Conservation (phyloP, 768 basidiomycete species). For the Saitozyma podzolica region DNA sequence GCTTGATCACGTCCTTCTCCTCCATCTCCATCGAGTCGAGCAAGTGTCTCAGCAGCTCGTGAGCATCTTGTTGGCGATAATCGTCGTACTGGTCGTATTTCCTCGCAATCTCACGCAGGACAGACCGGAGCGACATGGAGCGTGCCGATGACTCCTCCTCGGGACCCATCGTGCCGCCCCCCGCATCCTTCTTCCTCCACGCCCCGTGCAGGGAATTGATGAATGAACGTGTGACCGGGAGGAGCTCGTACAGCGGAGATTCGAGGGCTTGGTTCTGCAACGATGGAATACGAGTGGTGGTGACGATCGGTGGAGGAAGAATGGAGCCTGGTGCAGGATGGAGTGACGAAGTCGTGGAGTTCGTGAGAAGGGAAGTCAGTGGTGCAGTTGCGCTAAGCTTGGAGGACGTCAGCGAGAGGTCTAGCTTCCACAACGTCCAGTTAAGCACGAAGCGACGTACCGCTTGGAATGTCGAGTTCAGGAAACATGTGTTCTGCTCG, state of each 20-base stretch:
- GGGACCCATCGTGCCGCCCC: constrained; percentile 36
- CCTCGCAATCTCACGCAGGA: constrained; percentile 68
- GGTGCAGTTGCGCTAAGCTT: constrained; percentile 56
- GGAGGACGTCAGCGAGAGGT: constrained; percentile 2
- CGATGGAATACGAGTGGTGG: constrained; percentile 37
- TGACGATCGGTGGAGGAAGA: constrained; percentile 30
- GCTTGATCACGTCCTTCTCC: constrained; percentile 68
- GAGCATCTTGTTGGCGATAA: constrained; percentile 93
- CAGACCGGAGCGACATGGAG: constrained; percentile 40
- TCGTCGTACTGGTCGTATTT: constrained; percentile 95
- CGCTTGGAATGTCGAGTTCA: constrained; percentile 91
- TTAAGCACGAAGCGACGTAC: constrained; percentile 43
- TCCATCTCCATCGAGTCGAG: constrained; percentile 94
- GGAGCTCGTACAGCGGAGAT: constrained; percentile 40
- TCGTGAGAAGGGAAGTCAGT: constrained; percentile 30
- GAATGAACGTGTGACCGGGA: constrained; percentile 49
- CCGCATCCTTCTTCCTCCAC: constrained; percentile 50
- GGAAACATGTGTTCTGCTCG: constrained; percentile 74
- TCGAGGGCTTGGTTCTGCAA: constrained; percentile 44
- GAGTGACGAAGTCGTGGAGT: constrained; percentile 53
- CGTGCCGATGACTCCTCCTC: constrained; percentile 28
- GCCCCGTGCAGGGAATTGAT: constrained; percentile 37
- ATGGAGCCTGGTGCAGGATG: constrained; percentile 52
- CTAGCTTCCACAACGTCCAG: background rate
- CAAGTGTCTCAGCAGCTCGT: constrained; percentile 85